These are phyloP conservation scores for Verticillium isaacii DNA, from an alignment of 2,329 filamentous ascomycete genomes.

Conservation along the genomic window DNA sequence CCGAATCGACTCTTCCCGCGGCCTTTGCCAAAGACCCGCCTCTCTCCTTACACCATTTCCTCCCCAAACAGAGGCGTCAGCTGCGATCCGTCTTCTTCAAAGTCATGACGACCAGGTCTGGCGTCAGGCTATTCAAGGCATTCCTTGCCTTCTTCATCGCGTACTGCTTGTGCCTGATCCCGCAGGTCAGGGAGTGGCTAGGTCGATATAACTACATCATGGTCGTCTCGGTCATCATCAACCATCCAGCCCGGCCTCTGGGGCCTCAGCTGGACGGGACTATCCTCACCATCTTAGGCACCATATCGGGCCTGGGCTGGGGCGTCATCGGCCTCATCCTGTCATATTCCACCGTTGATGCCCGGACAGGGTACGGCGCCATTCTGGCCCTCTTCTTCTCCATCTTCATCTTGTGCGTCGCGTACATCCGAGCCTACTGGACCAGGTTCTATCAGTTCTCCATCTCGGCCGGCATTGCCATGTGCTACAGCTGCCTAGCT, in stretches of 20 bases:
- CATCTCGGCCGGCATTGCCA: slow-evolving; percentile 49
- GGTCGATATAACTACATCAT: slow-evolving; percentile 52
- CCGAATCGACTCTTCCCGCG: slow-evolving; percentile 39
- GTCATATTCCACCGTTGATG: slow-evolving; percentile 42
- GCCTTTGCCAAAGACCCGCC: slow-evolving; percentile 41
- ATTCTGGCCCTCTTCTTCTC: slow-evolving; percentile 51
- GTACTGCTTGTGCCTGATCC: slow-evolving; percentile 51
- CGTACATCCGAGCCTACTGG: slow-evolving; percentile 50
- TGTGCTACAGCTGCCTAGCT: slow-evolving; percentile 48
- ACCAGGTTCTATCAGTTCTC: slow-evolving; percentile 52
- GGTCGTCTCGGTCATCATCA: slow-evolving; percentile 51
- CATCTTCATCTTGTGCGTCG: slow-evolving; percentile 45
- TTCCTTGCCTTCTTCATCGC: slow-evolving; percentile 53
- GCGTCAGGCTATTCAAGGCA: slow-evolving; percentile 46
- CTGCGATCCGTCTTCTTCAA: slow-evolving; percentile 31
- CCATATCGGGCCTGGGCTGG: slow-evolving; percentile 49
- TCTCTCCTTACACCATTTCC: slow-evolving; percentile 39
- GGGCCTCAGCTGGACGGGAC: slow-evolving; percentile 54
- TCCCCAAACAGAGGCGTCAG: slow-evolving; percentile 42
- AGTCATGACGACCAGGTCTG: slow-evolving; percentile 43
- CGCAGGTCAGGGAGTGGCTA: slow-evolving; percentile 40
- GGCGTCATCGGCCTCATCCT: slow-evolving; percentile 48
- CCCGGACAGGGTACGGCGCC: slow-evolving; percentile 45
- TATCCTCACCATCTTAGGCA: slow-evolving; percentile 47
- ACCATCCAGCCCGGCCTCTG: slow-evolving; percentile 51